Evolutionary conservation across 148 eudicot species (phyloP), one percentile per base, ranked within the genome.

Genomic region (Vaccinium myrtillus): DNA sequence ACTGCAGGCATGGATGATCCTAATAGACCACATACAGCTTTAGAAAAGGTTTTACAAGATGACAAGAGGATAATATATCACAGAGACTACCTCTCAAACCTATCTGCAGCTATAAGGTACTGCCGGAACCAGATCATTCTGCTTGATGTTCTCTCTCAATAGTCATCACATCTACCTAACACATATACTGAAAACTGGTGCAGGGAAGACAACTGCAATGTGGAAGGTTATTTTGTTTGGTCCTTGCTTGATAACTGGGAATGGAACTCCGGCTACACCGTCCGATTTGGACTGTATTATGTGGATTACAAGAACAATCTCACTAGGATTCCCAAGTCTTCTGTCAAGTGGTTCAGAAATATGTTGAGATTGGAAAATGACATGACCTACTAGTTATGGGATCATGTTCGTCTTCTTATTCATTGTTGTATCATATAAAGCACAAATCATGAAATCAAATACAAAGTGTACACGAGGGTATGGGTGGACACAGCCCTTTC

Each of bases 211-310:
- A 85, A 87, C 2, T 95, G 98, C 56, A 89, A 97, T 43, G 92
- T 97, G 84, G 90, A 91, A 32, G 98, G 98, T n/a, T 97, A 97
- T 83, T 97, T 95, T 55, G 93, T 92, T 30, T 97, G 99, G 99
- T 95, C 99, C 4, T 90, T 97, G 92, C 93, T 97, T 2, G 99
- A 97, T 88, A 97, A 97, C 87, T 95, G 98, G 99, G 99, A 97
- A 81, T 97, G 98, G 99, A 95, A 95, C 83, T 83, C 54, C 6
- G 99, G 99, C 1, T 97, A 93, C 78, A 92, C 94, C 0, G 93
- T 89, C 19, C 87, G 99, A 25, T 97, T 95, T 75, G 98, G 99
- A 53, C 88, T 97, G 39, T 97, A 97, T 83, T 95, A 90, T 88
- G 99, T 97, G 83, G 98, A 97, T 77, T 95, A 87, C 90, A 89